Base-by-base conservation (phyloP, 1,284 basidiomycete species). In the Cutaneotrichosporon dermatis region DNA sequence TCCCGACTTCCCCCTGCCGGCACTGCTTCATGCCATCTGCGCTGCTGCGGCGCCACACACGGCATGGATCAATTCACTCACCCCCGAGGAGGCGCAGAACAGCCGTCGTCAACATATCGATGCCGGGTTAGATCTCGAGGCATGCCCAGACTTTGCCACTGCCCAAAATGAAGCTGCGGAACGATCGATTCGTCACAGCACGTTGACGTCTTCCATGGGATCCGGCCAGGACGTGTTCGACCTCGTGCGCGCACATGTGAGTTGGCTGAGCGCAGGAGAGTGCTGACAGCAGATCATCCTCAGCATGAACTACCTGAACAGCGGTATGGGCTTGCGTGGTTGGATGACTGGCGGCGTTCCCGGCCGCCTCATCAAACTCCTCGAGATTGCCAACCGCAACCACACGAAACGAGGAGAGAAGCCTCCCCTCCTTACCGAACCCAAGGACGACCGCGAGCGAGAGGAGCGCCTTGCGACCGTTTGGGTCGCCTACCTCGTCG, bases 11-110 rank as follows among this genome's bases (percentile, higher is more conserved):
- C 80, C 80, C 7, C 76, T 79, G 57, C 62, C 74, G 0, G 70
- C 74, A 1, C 66, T 82, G 0, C 69, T 82, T 3, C 80, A 82
- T 61, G 75, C 76, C 40, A 79, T 82, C 37, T 77, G 77, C 56
- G 78, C 80, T 4, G 63, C 72, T 9, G 77, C 78, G 0, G 68
- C 78, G 0, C 66, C 69, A 10, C 72, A 78, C 58, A 77, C 76
- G 1, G 76, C 77, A 6, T 74, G 72, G 69, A 70, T 70, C 44
- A 69, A 62, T 16, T 59, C 61, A 4, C 42, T 74, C 9, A 60
- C 66, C 6, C 71, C 72, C 0, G 66, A 71, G 25, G 54, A 66
- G 15, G 46, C 72, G 8, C 72, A 75, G 35, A 60, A 51, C 13
- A 55, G 57, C 12, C 58, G 69, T n/a, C 49, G 60, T 15, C 46